A percentile compares a stretch with the other conserved stretches of the same genome.
Conservation (phyloP, 169 alveolate genomes). For the Plasmodium malariae region DNA sequence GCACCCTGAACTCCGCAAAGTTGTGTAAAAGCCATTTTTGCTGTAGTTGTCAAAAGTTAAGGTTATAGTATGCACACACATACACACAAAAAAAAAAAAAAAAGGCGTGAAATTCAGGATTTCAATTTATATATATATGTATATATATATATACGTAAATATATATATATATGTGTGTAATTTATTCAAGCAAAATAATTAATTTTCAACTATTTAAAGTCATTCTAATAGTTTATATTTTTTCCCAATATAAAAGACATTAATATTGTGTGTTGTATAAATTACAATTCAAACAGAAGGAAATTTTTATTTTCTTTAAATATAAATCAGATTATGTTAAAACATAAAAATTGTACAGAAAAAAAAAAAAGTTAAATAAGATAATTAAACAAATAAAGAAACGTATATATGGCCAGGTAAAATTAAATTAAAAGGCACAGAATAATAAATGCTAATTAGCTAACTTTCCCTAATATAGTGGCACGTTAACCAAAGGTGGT, state of each 20-base stretch:
- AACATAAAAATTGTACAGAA: conserved; percentile 28
- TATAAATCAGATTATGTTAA: conserved; percentile 13
- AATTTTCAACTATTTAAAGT: conserved; percentile 6
- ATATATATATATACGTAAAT: conserved; percentile 12
- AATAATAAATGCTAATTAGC: not conserved
- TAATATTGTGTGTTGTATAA: not conserved
- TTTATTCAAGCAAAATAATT: conserved; percentile 20
- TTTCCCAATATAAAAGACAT: conserved; percentile 44
- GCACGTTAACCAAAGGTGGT: not conserved
- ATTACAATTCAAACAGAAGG: not conserved
- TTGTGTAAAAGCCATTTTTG: conserved; percentile 50
- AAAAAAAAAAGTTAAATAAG: conserved; percentile 22
- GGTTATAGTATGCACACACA: not conserved
- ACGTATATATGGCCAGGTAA: not conserved
- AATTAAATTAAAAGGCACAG: conserved; percentile 30
- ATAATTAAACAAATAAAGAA: not conserved
- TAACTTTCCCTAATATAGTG: conserved; percentile 8
- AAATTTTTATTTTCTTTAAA: conserved; percentile 12
- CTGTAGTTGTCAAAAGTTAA: not conserved
- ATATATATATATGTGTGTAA: not conserved
- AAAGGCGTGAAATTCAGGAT: conserved; percentile 17
- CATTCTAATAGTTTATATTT: conserved; percentile 8
- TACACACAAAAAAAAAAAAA: conserved; percentile 11
- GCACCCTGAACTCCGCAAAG: conserved; percentile 43
- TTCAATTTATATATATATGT: conserved; percentile 6